Evolutionary conservation across 805 yeast species (phyloP).

Genomic region (Saturnispora silvae): DNA sequence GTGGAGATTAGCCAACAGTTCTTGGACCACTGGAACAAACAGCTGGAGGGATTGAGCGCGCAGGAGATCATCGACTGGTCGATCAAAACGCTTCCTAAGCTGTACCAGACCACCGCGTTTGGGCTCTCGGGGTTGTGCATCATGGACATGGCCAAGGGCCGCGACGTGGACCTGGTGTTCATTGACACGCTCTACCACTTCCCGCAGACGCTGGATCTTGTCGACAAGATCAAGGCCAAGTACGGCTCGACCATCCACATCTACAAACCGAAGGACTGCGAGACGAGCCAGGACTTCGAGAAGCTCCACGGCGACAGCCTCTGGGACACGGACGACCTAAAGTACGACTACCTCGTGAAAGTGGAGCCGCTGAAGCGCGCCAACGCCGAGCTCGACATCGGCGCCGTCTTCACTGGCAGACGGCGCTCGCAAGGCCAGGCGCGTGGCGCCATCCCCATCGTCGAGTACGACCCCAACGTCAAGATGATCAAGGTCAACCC

Average conservation of each 20-base stretch:
- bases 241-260: slow-evolving; percentile 48
- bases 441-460: slow-evolving; percentile 56
- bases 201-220: slow-evolving; percentile 81
- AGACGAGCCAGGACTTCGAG: slow-evolving; percentile 53
- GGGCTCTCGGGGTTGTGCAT: slow-evolving; percentile 89
- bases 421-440: slow-evolving; percentile 85
- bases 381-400: slow-evolving; percentile 58
- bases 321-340: slow-evolving; percentile 75
- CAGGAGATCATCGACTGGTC: slow-evolving; percentile 78
- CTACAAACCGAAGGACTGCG: slow-evolving; percentile 52
- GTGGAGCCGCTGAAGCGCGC: slow-evolving; percentile 91
- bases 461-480: slow-evolving; percentile 63
- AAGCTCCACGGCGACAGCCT: slow-evolving; percentile 59
- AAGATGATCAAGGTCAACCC: slow-evolving; percentile 84
- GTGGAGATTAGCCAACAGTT: slow-evolving; percentile 28
- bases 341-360: slow-evolving; percentile 78
- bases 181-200: slow-evolving; percentile 89
- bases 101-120: slow-evolving; percentile 90
- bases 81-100: slow-evolving; percentile 64
- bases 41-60: slow-evolving; percentile 47
- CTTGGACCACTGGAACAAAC: slow-evolving; percentile 54
- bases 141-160: slow-evolving; percentile 56
- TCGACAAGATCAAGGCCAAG: slow-evolving; percentile 41
- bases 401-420: slow-evolving; percentile 87
- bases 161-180: slow-evolving; percentile 57